These are phyloP conservation scores for Sporisorium exsertum DNA, from an alignment of 1,284 basidiomycete species.

Conservation along the genomic window DNA sequence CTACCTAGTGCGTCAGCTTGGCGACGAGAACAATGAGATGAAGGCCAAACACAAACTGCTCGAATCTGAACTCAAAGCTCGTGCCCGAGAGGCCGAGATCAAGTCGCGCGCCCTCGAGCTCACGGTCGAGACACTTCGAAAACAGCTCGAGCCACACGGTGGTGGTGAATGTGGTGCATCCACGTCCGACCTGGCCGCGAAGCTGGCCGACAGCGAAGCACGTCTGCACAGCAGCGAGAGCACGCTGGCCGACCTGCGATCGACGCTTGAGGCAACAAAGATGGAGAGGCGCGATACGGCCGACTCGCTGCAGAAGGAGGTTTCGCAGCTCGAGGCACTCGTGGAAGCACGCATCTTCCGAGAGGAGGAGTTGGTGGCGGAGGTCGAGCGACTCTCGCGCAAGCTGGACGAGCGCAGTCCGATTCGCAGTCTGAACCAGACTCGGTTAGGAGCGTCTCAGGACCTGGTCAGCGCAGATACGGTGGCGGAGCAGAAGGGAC, in stretches of 20 bases:
- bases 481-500: neutral
- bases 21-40: slow-evolving; percentile 80
- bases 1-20: slow-evolving; percentile 83
- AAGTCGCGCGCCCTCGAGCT: slow-evolving; percentile 81
- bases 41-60: slow-evolving; percentile 78
- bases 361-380: slow-evolving; percentile 59
- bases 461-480: neutral
- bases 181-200: slow-evolving; percentile 54
- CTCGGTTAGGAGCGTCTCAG: neutral
- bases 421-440: neutral
- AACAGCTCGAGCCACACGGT: slow-evolving; percentile 72
- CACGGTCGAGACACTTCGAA: slow-evolving; percentile 77
- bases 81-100: slow-evolving; percentile 78
- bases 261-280: slow-evolving; percentile 62
- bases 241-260: slow-evolving; percentile 55
- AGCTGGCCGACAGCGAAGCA: slow-evolving; percentile 47
- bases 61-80: slow-evolving; percentile 76
- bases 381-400: slow-evolving; percentile 48
- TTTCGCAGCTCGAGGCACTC: slow-evolving; percentile 60
- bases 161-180: slow-evolving; percentile 67
- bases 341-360: slow-evolving; percentile 64
- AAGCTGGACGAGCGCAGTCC: slow-evolving; percentile 33
- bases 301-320: slow-evolving; percentile 54
- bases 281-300: slow-evolving; percentile 57
- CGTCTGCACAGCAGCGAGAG: slow-evolving; percentile 73